Conservation (phyloP, 1,284 basidiomycete genomes). For the Butyriboletus appendiculatus region DNA sequence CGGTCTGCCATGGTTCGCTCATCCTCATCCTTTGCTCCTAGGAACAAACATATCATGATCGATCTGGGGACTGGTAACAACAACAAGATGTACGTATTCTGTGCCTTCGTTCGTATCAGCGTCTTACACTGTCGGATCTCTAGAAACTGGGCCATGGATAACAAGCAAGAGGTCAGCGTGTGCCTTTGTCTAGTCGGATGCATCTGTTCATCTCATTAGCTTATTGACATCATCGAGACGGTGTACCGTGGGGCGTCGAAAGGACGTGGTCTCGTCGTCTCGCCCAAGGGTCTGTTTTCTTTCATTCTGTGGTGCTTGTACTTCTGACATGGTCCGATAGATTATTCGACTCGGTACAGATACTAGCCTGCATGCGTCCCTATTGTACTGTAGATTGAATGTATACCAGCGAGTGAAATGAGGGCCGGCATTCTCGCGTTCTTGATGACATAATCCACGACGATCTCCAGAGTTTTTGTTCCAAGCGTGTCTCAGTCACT, state of each 20-base stretch:
- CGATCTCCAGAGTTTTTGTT: not conserved
- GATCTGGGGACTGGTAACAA: constrained; percentile 99
- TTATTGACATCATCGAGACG: constrained; percentile 98
- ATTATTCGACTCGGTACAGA: constrained; percentile 83
- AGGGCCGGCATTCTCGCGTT: constrained; percentile 28
- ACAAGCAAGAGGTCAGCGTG: constrained; percentile 85
- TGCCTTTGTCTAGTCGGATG: not conserved
- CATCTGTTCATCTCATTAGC: constrained; percentile 42
- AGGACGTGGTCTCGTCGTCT: constrained; percentile 96
- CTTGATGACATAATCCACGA: constrained; percentile 23
- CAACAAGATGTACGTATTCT: constrained; percentile 88
- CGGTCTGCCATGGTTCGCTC: not conserved
- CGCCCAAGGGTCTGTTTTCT: constrained; percentile 78
- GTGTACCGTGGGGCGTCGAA: constrained; percentile 98
- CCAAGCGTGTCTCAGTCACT: not conserved
- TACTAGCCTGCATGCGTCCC: constrained; percentile 45
- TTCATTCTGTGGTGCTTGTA: not conserved
- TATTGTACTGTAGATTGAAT: not conserved
- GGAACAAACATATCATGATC: constrained; percentile 99
- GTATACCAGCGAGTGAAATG: not conserved
- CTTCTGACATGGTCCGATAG: constrained; percentile 39
- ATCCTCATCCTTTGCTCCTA: constrained; percentile 33
- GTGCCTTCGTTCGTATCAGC: not conserved
- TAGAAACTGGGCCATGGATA: constrained; percentile 97
- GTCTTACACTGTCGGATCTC: not conserved